Percentiles rank a stretch among this genome's conserved stretches.
Evolutionary conservation across 306 rosid genomes (phyloP).

Genomic region (Ormosia semicastrata): DNA sequence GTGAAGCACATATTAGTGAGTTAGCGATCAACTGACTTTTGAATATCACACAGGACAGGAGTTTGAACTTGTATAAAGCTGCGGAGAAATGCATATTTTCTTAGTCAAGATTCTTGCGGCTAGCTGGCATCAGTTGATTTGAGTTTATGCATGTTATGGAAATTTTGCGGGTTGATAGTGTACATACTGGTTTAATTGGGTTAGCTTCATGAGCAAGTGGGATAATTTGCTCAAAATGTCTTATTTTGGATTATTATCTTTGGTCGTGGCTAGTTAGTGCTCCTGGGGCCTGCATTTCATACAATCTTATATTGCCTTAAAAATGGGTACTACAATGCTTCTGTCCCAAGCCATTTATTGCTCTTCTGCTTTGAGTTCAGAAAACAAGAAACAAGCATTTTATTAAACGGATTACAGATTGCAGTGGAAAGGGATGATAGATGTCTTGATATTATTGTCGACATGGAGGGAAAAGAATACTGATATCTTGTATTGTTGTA

Average conservation of each 20-base stretch:
- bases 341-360: neutral
- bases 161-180: neutral
- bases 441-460: neutral
- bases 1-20: neutral
- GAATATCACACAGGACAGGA: neutral
- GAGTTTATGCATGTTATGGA: neutral
- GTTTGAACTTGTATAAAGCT: constrained; percentile 6
- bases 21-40: neutral
- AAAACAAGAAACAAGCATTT: neutral
- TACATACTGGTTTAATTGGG: neutral
- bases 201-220: constrained; percentile 12
- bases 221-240: neutral
- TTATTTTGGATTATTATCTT: neutral
- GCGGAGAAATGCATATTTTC: neutral
- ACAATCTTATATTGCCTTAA: neutral
- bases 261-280: neutral
- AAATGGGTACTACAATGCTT: neutral
- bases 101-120: neutral
- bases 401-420: neutral
- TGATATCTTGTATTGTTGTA: neutral
- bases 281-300: neutral
- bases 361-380: neutral
- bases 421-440: neutral
- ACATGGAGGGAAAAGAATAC: neutral
- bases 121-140: neutral